Evolutionary conservation across 208 protist genomes (phyloP), one percentile per base, ranked within the genome.

Genomic region (Blastocrithidia nonstop): DNA sequence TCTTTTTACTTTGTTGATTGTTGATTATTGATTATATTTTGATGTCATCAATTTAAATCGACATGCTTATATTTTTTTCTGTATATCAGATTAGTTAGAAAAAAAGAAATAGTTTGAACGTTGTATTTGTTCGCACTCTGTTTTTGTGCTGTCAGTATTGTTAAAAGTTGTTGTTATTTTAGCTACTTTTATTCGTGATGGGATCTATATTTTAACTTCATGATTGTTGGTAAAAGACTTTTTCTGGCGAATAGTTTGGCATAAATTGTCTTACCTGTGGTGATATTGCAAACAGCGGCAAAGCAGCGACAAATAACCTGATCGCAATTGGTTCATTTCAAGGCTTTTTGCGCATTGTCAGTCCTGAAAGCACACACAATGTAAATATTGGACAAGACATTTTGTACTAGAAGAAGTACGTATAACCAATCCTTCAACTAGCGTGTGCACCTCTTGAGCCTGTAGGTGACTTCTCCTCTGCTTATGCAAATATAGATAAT

Each of bases 151-250:
- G n/a, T n/a, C n/a, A n/a, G n/a, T n/a, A n/a, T n/a, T n/a, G n/a
- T n/a, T n/a, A n/a, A n/a, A n/a, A n/a, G n/a, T n/a, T n/a, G n/a
- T n/a, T n/a, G n/a, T n/a, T n/a, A n/a, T n/a, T n/a, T n/a, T n/a
- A n/a, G n/a, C n/a, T n/a, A n/a, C n/a, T n/a, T 13, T 11, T 6
- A n/a, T 24, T 11, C 7, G 21, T 33, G 19, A 95, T 93, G 80
- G 86, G 85, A 15, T 94, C 84, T 0, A 61, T 96, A 4, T 96
- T 95, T 44, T 83, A 90, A 52, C 42, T 90, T 24, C 82, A 87
- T 6, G 90, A 96, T 28, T 88, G 66, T 45, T 96, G 90, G 90
- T 69, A 72, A 20, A 72, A 49, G 25, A 75, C 61, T n/a, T 91
- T 78, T 48, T 16, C 54, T 0, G 58, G 50, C 1, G 86, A 94